Evolutionary conservation across 2,329 filamentous ascomycete genomes (phyloP), one percentile per base, ranked within the genome.

Genomic region (Falciphora oryzae): DNA sequence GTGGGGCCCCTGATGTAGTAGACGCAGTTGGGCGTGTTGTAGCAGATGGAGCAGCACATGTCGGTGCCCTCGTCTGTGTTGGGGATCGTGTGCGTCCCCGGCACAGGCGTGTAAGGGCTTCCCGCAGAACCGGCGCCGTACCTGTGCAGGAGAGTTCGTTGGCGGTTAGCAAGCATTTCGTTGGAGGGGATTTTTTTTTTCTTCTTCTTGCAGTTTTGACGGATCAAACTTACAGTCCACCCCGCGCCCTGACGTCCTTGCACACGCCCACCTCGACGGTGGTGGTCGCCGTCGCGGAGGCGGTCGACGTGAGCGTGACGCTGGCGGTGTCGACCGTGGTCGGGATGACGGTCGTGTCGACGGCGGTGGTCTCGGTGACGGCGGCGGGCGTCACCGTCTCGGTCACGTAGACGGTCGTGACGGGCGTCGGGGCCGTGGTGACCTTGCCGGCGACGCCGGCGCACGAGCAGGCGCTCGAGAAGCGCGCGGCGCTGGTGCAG

Each of bases 381-480:
- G 57, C 29, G 25, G 57, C 25, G 25, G 25, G 28, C 25, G 60
- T 59, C 31, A 63, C 38, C 11, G 65, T 65, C 16, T 66, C 59
- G 6, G 67, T 69, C 2, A 16, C 31, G 2, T 64, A 65, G 11
- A n/a, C 27, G 11, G 63, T 63, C 38, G 58, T 50, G 22, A 60
- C 61, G 1, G 62, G 57, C 2, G 50, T 56, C 27, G 65, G 10
- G 31, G 62, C 64, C 28, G 65, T 66, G 7, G 59, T 35, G 22
- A 65, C 68, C n/a, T 56, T 56, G 7, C 57, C 66, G 3, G 64
- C 66, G 56, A 72, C 67, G 35, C 73, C 72, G 32, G 68, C 69
- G 68, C 73, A 74, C 0, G 69, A 70, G 67, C 73, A 74, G 8
- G 72, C 73, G 65, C 68, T 71, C 14, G 66, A 65, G 67, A 72